Percentiles rank a stretch among this genome's conserved stretches.
These are phyloP conservation scores for Eragrostis nindensis DNA, from an alignment of 176 grass and related monocot species.

Conservation along the genomic window DNA sequence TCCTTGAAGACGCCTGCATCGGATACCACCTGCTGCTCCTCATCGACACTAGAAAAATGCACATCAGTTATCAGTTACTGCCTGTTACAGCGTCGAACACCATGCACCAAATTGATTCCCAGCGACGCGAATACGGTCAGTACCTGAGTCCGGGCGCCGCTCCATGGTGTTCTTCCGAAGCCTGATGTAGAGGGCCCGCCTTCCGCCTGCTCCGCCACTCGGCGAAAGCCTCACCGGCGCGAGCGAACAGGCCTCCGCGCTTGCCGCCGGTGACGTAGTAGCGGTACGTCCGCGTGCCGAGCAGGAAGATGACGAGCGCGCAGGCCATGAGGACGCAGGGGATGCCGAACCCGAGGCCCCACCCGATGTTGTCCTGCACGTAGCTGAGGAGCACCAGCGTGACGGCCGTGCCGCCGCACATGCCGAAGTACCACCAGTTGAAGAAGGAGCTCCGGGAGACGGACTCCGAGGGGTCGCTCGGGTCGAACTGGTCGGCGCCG, in stretches of 20 bases:
- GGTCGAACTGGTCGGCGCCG: constrained; percentile 90
- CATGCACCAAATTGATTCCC: background rate
- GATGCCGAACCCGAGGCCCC: constrained; percentile 71
- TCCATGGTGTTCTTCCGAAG: background rate
- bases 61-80: background rate
- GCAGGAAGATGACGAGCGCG: constrained; percentile 53
- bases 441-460: constrained; percentile 65
- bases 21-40: constrained; percentile 5
- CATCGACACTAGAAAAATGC: constrained; percentile 1
- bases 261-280: constrained; percentile 37
- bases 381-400: constrained; percentile 53
- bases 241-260: constrained; percentile 4
- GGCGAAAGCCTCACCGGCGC: constrained; percentile 27
- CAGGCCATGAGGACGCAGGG: constrained; percentile 48
- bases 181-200: background rate
- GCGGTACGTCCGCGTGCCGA: constrained; percentile 57
- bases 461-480: constrained; percentile 48
- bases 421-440: constrained; percentile 78
- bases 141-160: constrained; percentile 2
- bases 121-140: background rate
- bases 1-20: background rate
- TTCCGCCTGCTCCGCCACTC: constrained; percentile 31
- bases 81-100: background rate
- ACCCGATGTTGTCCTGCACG: constrained; percentile 70
- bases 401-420: constrained; percentile 51